These are phyloP conservation scores for Begonia fuchsioides DNA, from an alignment of 306 rosid species.

Conservation along the genomic window DNA sequence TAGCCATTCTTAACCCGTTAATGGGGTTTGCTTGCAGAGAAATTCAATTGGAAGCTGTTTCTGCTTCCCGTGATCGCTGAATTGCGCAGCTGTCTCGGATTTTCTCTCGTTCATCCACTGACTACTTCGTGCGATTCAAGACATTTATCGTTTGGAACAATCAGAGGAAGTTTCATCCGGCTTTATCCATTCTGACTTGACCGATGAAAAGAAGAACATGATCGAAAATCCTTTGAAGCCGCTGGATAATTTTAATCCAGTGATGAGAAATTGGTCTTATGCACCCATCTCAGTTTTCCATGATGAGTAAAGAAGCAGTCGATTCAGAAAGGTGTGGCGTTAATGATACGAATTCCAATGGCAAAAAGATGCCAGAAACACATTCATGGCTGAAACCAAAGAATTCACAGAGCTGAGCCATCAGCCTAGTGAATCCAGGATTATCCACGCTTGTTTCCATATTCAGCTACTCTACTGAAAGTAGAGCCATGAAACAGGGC, in stretches of 20 bases:
- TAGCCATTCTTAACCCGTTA: too few species aligned
- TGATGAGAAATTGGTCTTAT: slow-evolving; percentile 79
- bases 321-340: slow-evolving; percentile 10
- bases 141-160: too few species aligned
- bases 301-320: slow-evolving; percentile 30
- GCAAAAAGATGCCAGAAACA: slow-evolving; percentile 27
- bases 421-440: slow-evolving; percentile 10
- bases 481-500: slow-evolving; percentile 53
- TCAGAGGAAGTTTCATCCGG: too few species aligned
- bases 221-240: slow-evolving; percentile 22
- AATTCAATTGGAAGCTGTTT: too few species aligned
- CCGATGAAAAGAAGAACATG: slow-evolving; percentile 9
- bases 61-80: too few species aligned
- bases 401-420: slow-evolving; percentile 26
- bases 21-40: too few species aligned
- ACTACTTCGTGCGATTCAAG: too few species aligned
- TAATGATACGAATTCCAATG: slow-evolving; percentile 14
- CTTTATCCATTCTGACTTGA: too few species aligned
- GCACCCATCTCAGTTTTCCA: slow-evolving; percentile 53
- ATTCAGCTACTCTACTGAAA: slow-evolving; percentile 25
- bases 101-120: too few species aligned
- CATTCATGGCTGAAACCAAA: slow-evolving; percentile 34
- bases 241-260: slow-evolving; percentile 40
- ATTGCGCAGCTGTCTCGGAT: too few species aligned
- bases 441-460: slow-evolving; percentile 12